Conservation (phyloP, 2,329 filamentous ascomycete genomes). For the Colletotrichum acutatum region DNA sequence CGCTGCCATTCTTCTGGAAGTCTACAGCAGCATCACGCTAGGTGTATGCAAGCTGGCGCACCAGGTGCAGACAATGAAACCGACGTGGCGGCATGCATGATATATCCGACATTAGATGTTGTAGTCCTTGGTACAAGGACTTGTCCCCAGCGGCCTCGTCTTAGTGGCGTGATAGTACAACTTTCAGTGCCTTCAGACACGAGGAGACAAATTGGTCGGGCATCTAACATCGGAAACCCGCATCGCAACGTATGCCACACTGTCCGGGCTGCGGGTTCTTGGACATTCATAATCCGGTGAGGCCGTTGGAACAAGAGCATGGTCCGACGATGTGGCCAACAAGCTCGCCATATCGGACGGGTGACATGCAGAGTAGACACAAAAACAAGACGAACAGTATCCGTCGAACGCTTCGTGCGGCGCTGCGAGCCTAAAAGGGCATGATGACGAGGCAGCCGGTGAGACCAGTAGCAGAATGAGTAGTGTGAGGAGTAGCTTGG, state of each 20-base stretch:
- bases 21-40: not conserved
- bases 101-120: slow-evolving; percentile 11
- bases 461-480: slow-evolving; percentile 5
- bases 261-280: slow-evolving; percentile 15
- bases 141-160: not conserved
- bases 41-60: slow-evolving; percentile 2
- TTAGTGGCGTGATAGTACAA: slow-evolving; percentile 7
- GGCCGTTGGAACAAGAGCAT: slow-evolving; percentile 5
- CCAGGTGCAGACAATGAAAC: slow-evolving; percentile 13
- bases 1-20: not conserved
- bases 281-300: not conserved
- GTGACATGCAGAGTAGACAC: slow-evolving; percentile 19
- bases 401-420: slow-evolving; percentile 1
- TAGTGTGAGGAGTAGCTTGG: slow-evolving; percentile 10
- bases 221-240: slow-evolving; percentile 1
- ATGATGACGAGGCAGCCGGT: slow-evolving; percentile 10
- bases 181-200: not conserved
- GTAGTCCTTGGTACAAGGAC: not conserved
- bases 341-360: slow-evolving; percentile 24
- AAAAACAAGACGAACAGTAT: not conserved
- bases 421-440: slow-evolving; percentile 5
- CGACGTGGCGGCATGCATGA: not conserved
- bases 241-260: not conserved
- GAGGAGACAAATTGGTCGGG: not conserved
- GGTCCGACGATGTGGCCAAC: slow-evolving; percentile 1